These are phyloP conservation scores for Veloboletus limbatus DNA, from an alignment of 1,284 basidiomycete species.

Conservation along the genomic window DNA sequence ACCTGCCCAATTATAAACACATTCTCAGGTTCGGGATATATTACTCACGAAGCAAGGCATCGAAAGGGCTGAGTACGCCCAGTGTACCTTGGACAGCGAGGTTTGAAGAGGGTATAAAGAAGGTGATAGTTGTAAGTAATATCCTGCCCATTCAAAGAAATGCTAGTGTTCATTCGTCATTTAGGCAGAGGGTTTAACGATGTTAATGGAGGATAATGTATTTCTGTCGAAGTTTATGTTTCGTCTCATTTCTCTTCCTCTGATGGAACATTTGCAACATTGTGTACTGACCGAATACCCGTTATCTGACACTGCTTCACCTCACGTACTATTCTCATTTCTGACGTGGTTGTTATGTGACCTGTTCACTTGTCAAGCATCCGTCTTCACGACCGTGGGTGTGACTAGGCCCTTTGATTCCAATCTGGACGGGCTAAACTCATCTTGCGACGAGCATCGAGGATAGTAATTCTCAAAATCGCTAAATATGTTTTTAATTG, in stretches of 20 bases:
- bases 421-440: no score
- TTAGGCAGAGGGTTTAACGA: background rate
- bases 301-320: background rate
- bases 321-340: background rate
- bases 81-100: conserved; percentile 50
- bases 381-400: no score
- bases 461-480: no score
- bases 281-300: conserved; percentile 7
- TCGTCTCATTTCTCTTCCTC: background rate
- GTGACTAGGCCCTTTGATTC: no score
- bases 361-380: background rate
- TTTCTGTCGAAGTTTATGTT: background rate
- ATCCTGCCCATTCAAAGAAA: background rate
- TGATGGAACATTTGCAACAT: no score
- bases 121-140: no score
- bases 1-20: background rate
- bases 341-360: background rate
- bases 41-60: conserved; percentile 56
- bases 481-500: no score
- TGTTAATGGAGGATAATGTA: background rate
- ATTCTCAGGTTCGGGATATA: conserved; percentile 68
- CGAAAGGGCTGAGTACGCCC: conserved; percentile 42
- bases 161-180: background rate
- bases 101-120: conserved; percentile 33
- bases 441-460: no score